phyloP scores from a whole-genome alignment of 345 rosid species.

The Eucalyptus curtisii region DNA sequence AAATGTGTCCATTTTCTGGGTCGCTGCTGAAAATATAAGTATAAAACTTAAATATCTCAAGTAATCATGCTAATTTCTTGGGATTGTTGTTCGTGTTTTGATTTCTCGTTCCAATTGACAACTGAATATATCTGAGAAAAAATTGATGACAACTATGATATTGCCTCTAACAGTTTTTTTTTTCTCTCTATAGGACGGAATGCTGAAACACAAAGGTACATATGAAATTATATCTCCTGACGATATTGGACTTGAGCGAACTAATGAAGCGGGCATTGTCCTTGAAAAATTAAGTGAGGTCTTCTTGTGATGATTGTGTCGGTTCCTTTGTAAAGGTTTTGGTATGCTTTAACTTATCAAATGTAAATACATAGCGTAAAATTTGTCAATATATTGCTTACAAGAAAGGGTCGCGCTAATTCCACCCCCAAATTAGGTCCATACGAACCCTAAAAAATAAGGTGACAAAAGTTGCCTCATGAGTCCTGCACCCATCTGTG shows the following conservation, averaged over 20 bases:
- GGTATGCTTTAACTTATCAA: neutral
- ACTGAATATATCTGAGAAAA: neutral
- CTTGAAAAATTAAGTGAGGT: constrained; percentile 75
- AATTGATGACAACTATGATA: neutral
- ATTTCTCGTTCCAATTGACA: neutral
- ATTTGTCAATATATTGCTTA: neutral
- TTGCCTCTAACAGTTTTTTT: neutral
- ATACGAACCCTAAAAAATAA: neutral
- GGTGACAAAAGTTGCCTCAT: neutral
- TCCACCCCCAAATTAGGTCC: neutral
- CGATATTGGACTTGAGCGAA: constrained; percentile 83
- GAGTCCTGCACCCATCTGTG: neutral
- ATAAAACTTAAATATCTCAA: neutral
- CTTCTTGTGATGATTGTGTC: neutral
- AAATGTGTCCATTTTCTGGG: neutral
- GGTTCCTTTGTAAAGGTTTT: neutral
- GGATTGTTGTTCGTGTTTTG: neutral
- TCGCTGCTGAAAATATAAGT: neutral
- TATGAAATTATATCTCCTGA: constrained; percentile 86
- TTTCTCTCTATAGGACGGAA: constrained; percentile 63
- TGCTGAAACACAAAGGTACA: constrained; percentile 84
- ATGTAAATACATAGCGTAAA: neutral
- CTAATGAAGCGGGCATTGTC: constrained; percentile 84
- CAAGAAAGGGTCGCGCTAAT: neutral
- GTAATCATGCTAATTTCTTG: neutral